Conservation (phyloP, 106 monocot genomes). For the Dioscorea alata region DNA sequence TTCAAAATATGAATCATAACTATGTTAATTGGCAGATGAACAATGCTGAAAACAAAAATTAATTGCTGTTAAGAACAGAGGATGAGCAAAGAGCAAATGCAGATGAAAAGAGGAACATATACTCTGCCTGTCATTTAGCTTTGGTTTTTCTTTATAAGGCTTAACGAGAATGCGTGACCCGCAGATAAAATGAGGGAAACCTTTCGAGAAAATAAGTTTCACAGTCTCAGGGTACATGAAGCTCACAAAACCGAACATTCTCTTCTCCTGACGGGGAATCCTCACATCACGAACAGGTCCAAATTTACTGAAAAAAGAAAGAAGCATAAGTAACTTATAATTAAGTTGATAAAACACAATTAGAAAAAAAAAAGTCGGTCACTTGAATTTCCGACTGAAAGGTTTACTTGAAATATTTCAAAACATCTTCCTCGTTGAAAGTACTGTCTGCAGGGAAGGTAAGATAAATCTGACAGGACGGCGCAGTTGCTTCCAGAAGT, state of each 20-base stretch:
- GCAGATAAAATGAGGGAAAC: slow-evolving; percentile 65
- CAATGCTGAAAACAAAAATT: not conserved
- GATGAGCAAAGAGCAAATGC: not conserved
- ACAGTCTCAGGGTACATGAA: slow-evolving; percentile 67
- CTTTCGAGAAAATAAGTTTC: slow-evolving; percentile 34
- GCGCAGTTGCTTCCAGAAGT: not conserved
- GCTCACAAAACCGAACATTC: slow-evolving; percentile 96
- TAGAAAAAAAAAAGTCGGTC: not conserved
- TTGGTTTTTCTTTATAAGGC: slow-evolving; percentile 70
- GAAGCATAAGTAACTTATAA: not conserved
- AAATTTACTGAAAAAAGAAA: slow-evolving; percentile 35
- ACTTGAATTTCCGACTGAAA: not conserved
- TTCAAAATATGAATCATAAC: not conserved
- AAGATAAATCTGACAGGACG: slow-evolving; percentile 83
- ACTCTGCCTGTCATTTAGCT: slow-evolving; percentile 40
- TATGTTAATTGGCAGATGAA: not conserved
- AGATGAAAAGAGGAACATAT: not conserved
- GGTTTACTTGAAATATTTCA: slow-evolving; percentile 67
- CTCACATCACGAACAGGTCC: slow-evolving; percentile 79
- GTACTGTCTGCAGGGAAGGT: slow-evolving; percentile 81
- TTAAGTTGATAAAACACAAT: not conserved
- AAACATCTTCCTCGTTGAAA: slow-evolving; percentile 71
- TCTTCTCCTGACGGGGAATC: slow-evolving; percentile 64
- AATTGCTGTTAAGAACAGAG: not conserved
- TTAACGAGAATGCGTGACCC: slow-evolving; percentile 74